Conservation (phyloP, 208 protist genomes). For the Wallacemonas sp. region DNA sequence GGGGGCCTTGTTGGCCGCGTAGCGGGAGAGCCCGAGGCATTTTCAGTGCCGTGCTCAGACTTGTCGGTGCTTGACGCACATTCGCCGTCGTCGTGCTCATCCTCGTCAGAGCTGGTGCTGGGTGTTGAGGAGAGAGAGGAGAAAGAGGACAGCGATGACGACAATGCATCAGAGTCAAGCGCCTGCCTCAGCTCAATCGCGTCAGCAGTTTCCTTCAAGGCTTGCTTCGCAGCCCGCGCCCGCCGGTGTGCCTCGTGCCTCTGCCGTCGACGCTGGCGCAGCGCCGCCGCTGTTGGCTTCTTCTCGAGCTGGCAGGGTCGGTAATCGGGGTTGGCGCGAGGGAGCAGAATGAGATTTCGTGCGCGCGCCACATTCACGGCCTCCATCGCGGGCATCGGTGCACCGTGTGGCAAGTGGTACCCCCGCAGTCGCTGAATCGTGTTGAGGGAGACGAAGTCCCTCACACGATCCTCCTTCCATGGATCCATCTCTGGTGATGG, state of each 20-base stretch:
- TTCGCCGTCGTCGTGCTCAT: neutral
- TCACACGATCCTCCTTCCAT: constrained; percentile 79
- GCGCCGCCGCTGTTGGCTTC: constrained; percentile 15
- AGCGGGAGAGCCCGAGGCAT: too few relatives aligned
- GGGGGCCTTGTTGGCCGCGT: neutral
- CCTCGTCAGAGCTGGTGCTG: neutral
- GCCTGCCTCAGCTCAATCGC: neutral
- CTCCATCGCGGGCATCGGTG: constrained; percentile 47
- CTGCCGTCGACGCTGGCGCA: constrained; percentile 9
- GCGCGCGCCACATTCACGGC: constrained; percentile 58
- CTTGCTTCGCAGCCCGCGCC: neutral
- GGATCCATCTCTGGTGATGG: constrained; percentile 62
- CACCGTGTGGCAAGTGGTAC: constrained; percentile 52
- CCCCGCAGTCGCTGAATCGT: constrained; percentile 77
- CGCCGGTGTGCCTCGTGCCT: neutral
- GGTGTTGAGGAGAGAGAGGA: neutral
- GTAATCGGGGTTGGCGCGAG: constrained; percentile 54
- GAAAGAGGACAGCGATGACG: neutral
- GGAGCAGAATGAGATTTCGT: constrained; percentile 64
- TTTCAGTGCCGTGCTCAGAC: too few relatives aligned
- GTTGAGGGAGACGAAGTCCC: constrained; percentile 85
- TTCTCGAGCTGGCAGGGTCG: constrained; percentile 43
- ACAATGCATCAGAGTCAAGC: neutral
- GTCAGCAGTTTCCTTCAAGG: neutral
- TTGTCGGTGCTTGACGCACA: too few relatives aligned